Percentiles rank a stretch among this genome's conserved stretches.
phyloP scores from a whole-genome alignment of 2,329 filamentous ascomycete genomes.

The Aspergillus melleus region DNA sequence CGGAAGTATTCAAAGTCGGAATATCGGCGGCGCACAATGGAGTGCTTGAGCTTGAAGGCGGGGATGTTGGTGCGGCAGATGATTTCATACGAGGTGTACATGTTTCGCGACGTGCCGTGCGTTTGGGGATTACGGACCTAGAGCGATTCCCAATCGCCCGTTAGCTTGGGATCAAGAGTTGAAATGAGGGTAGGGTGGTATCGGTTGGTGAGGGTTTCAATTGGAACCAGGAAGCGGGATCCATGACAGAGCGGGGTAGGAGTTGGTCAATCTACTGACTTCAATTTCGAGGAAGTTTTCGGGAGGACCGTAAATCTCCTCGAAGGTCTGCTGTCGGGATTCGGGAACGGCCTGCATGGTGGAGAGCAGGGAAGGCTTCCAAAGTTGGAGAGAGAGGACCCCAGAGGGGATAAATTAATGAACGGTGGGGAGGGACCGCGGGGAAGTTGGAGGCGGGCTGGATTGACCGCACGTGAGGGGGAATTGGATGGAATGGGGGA shows the following conservation, averaged over 20 bases:
- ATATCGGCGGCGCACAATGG: slow-evolving; percentile 87
- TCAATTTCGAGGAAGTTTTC: slow-evolving; percentile 99
- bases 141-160: slow-evolving; percentile 15
- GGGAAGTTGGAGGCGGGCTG: slow-evolving; percentile 6
- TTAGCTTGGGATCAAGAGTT: neutral
- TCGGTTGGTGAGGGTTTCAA: neutral
- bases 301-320: slow-evolving; percentile 97
- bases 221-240: neutral
- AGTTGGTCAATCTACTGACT: slow-evolving; percentile 48
- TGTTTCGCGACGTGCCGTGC: slow-evolving; percentile 87
- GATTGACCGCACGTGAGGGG: neutral
- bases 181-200: neutral
- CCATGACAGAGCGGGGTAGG: neutral
- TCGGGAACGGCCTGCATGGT: slow-evolving; percentile 65
- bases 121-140: slow-evolving; percentile 92
- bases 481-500: neutral
- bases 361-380: neutral
- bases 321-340: slow-evolving; percentile 87
- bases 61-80: slow-evolving; percentile 98
- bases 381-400: neutral
- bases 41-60: slow-evolving; percentile 92
- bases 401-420: neutral
- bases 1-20: slow-evolving; percentile 99
- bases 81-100: slow-evolving; percentile 99
- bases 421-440: slow-evolving; percentile 7